Base-by-base conservation (phyloP, 2,329 filamentous ascomycete genomes). In the Beauveria pseudobassiana region DNA sequence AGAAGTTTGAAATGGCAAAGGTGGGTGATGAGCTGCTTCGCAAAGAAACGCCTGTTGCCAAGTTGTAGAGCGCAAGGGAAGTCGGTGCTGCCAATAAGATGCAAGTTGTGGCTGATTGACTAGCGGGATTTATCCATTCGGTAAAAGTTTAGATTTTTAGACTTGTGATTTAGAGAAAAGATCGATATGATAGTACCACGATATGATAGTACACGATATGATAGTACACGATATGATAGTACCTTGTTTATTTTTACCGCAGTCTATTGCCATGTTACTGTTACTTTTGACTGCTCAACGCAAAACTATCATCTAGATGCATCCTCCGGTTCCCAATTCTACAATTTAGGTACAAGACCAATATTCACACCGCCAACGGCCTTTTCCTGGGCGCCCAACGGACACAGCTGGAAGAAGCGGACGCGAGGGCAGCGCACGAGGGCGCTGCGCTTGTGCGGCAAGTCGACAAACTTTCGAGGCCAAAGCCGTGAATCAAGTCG, bases 401-500 rank as follows among this genome's bases (percentile, higher is more conserved):
- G 84, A 65, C 83, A 84, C 10, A 88, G 73, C 70, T 89, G 86
- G 74, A 90, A 90, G 77, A 89, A 90, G 62, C 86, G 79, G 71
- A 87, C 85, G 8, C 87, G 77, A 56, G 82, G 82, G 67, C 87
- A 87, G 63, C 80, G 78, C 70, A 89, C 81, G 64, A 89, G 81
- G 2, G 85, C 87, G 62, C 86, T 87, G 30, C 88, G 81, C 77
- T 91, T 90, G 67, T 90, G 84, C 5, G 87, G 86, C 64, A 91
- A 73, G 66, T 91, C 88, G 64, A 90, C 83, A 64, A 89, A 84
- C 73, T 89, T 67, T 89, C 85, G 43, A 91, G 77, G 7, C 85
- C 84, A 67, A 91, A 87, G 1, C 89, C 89, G 67, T 90, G 87
- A 56, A 87, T 84, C 59, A 90, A 82, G 67, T 93, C 89, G 72